Base-by-base conservation (phyloP, 2,329 filamentous ascomycete species). In the Aureobasidium sp. region DNA sequence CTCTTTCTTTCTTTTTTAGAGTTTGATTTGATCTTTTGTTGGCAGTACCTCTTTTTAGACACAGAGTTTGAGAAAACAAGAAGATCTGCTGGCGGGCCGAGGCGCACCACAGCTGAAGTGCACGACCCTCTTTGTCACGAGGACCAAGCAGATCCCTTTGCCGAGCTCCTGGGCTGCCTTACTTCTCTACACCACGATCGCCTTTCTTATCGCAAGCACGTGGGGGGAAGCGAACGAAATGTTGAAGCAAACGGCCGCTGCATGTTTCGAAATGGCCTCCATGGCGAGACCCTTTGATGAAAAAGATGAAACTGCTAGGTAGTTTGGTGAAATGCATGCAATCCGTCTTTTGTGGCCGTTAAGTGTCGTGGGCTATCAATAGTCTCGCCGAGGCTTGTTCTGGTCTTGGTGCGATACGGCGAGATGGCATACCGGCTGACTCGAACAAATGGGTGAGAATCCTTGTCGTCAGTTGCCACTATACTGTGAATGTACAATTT, bases 41-140 rank as follows among this genome's bases (percentile, higher is more conserved):
- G 30, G 38, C 38, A 11, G 38, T 21, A 25, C 19, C 45, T 39
- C 34, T 49, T 49, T 34, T 39, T 39, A 49, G 34, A 49, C 24
- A 38, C 7, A 29, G 45, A n/a, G 30, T 37, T 47, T 47, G 17
- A 11, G 22, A 3, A 22, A 11, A 35, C 17, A 35, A 37, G 29
- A 45, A 45, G 44, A 48, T 48, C 44, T 48, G 30, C 44, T 39
- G 30, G 32, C 45, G 45, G 45, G 34, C 45, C 45, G 45, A 39
- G 45, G 34, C 45, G 34, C 22, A 45, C 11, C 21, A 16, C 22
- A 34, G 21, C n/a, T 21, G 10, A 14, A 35, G 19, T 38, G 34
- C 42, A 37, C 42, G 30, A 12, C 17, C 42, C 42, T 17, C 30
- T 37, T 35, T 27, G 44, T 48, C 44, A 48, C 19, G 32, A 48